Conservation (phyloP, 2,329 filamentous ascomycete genomes). For the Cladobotryum protrusum region DNA sequence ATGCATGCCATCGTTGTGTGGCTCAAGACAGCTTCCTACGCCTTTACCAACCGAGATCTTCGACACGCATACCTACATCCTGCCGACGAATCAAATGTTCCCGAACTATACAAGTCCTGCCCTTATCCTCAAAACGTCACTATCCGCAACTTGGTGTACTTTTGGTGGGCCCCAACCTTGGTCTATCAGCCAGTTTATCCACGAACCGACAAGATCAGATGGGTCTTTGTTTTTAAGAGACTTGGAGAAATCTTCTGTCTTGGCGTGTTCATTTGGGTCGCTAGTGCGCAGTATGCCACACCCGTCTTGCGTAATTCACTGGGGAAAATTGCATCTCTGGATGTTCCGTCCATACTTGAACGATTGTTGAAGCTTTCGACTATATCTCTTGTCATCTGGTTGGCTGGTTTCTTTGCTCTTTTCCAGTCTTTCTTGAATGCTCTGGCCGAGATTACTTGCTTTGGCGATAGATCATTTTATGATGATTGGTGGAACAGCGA, state of each 20-base stretch:
- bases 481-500: constrained; percentile 97
- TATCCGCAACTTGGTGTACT: constrained; percentile 80
- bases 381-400: constrained; percentile 93
- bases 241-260: constrained; percentile 70
- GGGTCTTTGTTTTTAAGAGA: constrained; percentile 81
- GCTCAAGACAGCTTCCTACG: constrained; percentile 93
- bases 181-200: constrained; percentile 97
- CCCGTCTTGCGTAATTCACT: constrained; percentile 86
- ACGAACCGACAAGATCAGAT: constrained; percentile 72
- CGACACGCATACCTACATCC: constrained; percentile 85
- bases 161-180: constrained; percentile 96
- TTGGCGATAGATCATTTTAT: constrained; percentile 93
- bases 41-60: constrained; percentile 91
- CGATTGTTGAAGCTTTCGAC: constrained; percentile 91
- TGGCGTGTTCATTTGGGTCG: constrained; percentile 89
- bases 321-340: constrained; percentile 74
- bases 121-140: constrained; percentile 92
- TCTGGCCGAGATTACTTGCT: constrained; percentile 80
- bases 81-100: constrained; percentile 60
- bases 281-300: constrained; percentile 87
- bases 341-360: constrained; percentile 77
- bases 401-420: constrained; percentile 92
- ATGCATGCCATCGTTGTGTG: constrained; percentile 91
- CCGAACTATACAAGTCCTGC: constrained; percentile 73
- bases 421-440: constrained; percentile 93